Conservation (phyloP, 768 basidiomycete genomes). For the Macrolepiota albuminosa region DNA sequence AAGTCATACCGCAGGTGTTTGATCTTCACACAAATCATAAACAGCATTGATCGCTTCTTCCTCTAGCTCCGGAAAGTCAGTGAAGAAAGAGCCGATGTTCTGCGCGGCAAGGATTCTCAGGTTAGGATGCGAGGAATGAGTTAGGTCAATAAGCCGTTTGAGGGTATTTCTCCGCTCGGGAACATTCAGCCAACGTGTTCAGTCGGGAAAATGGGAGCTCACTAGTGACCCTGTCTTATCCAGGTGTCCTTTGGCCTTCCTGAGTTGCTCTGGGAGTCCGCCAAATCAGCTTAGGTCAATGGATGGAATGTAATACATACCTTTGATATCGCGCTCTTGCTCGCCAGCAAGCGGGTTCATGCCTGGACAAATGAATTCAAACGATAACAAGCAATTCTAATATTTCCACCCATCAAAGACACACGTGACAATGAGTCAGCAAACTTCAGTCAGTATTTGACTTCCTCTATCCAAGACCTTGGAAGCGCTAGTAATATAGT, state of each 20-base stretch:
- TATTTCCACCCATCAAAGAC: neutral
- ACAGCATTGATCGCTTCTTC: slow-evolving; percentile 74
- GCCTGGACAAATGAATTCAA: neutral
- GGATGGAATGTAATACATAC: slow-evolving; percentile 10
- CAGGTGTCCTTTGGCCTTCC: slow-evolving; percentile 35
- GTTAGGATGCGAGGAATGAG: slow-evolving; percentile 39
- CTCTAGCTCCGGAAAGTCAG: slow-evolving; percentile 66
- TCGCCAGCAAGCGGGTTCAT: slow-evolving; percentile 26
- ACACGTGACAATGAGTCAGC: neutral
- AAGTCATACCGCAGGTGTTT: slow-evolving; percentile 40
- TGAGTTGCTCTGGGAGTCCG: slow-evolving; percentile 30
- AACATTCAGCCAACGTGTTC: slow-evolving; percentile 3
- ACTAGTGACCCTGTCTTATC: slow-evolving; percentile 36
- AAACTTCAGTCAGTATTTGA: neutral
- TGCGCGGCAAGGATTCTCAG: slow-evolving; percentile 56
- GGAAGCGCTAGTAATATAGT: neutral
- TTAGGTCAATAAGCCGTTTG: slow-evolving; percentile 48
- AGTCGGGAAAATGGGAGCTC: slow-evolving; percentile 11
- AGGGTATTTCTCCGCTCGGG: slow-evolving; percentile 48
- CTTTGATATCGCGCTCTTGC: slow-evolving; percentile 34
- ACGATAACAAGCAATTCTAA: neutral
- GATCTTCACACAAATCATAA: slow-evolving; percentile 75
- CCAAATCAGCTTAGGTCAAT: neutral
- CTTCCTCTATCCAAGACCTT: neutral
- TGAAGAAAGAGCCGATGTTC: slow-evolving; percentile 55